Evolutionary conservation across 1,284 basidiomycete species (phyloP).

Genomic region (Hymenochaete sp.): DNA sequence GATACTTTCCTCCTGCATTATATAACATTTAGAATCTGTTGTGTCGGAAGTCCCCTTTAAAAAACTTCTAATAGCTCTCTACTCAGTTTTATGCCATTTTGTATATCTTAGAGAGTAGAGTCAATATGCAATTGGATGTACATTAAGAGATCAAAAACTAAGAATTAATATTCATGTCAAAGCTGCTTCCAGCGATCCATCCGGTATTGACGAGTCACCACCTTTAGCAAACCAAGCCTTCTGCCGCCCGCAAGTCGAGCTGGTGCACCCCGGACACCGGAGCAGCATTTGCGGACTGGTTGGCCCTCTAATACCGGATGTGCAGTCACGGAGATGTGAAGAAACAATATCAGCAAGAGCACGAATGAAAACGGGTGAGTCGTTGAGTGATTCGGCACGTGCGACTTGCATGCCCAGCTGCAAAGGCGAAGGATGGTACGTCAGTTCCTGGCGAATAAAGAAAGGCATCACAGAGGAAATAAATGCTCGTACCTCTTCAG

Average conservation of each 20-base stretch:
- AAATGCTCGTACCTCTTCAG: slow-evolving; percentile 61
- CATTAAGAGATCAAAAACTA: not conserved
- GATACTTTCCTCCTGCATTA: too few species aligned
- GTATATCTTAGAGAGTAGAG: too few species aligned
- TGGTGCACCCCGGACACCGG: slow-evolving; percentile 90
- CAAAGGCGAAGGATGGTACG: slow-evolving; percentile 16
- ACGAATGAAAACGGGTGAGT: slow-evolving; percentile 95
- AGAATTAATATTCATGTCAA: not conserved
- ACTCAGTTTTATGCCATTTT: too few species aligned
- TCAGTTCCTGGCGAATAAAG: slow-evolving; percentile 7
- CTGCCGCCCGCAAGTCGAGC: slow-evolving; percentile 76
- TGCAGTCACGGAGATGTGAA: slow-evolving; percentile 68
- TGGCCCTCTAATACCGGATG: slow-evolving; percentile 44
- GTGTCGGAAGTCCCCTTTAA: too few species aligned
- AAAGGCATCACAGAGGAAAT: not conserved
- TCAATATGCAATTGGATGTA: too few species aligned
- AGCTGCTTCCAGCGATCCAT: too few species aligned
- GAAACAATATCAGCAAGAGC: slow-evolving; percentile 89
- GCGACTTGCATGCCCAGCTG: slow-evolving; percentile 88
- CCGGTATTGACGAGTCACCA: too few species aligned
- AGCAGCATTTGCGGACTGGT: slow-evolving; percentile 78
- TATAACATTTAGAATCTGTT: too few species aligned
- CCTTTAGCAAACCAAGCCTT: slow-evolving; percentile 81
- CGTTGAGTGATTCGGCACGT: slow-evolving; percentile 94
- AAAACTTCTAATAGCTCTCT: too few species aligned